Conservation (phyloP, 2,329 filamentous ascomycete genomes). For the Fusarium buharicum region DNA sequence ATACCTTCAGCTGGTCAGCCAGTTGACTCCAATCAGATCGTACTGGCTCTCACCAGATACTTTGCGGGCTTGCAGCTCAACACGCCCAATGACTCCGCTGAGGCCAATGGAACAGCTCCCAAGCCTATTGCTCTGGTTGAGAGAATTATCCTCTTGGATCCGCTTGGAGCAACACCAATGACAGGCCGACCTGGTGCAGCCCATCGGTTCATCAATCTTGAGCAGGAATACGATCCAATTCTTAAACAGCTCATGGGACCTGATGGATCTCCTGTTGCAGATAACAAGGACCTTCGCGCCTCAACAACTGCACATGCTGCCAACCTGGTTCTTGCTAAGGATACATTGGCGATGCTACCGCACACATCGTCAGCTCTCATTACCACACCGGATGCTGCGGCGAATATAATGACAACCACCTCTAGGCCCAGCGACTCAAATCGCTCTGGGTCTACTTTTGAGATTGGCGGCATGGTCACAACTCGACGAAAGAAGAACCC, state of each 20-base stretch:
- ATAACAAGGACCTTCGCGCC: conserved; percentile 47
- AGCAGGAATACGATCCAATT: conserved; percentile 84
- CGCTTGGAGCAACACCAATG: conserved; percentile 84
- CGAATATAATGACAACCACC: conserved; percentile 57
- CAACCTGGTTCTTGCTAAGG: conserved; percentile 78
- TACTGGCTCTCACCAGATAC: conserved; percentile 80
- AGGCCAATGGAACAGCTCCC: conserved; percentile 51
- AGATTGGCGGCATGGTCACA: conserved; percentile 61
- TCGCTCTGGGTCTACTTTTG: conserved; percentile 63
- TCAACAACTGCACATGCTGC: conserved; percentile 62
- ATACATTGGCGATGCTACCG: conserved; percentile 79
- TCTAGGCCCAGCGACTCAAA: conserved; percentile 22
- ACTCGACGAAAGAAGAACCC: conserved; percentile 76
- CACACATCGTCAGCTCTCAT: conserved; percentile 87
- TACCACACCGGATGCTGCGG: conserved; percentile 86
- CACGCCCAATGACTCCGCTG: background rate
- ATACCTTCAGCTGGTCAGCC: conserved; percentile 50
- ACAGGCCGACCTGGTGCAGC: conserved; percentile 52
- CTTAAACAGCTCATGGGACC: conserved; percentile 65
- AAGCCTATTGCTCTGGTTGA: conserved; percentile 74
- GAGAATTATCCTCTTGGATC: conserved; percentile 88
- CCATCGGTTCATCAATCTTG: conserved; percentile 83
- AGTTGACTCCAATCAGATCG: conserved; percentile 67
- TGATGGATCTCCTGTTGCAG: conserved; percentile 43
- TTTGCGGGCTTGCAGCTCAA: conserved; percentile 73